Base-by-base conservation (phyloP, 192 early-diverging fungal genomes). In the Lunasporangiospora selenospora region DNA sequence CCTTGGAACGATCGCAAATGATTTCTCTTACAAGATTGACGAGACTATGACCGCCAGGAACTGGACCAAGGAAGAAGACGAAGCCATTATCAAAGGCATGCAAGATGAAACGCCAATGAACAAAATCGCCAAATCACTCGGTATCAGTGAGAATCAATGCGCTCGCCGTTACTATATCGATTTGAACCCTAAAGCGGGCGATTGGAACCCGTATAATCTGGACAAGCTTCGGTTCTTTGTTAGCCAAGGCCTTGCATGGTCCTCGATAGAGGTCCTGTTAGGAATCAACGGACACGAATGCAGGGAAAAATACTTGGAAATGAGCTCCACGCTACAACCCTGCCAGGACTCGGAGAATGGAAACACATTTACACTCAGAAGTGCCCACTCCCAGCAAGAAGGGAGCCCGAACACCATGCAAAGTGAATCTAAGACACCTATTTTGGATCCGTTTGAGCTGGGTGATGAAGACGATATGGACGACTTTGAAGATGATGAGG, bases 31-130 rank as follows among this genome's bases (percentile, higher is more conserved):
- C 31, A 41, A 33, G 10, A 1, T 26, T 1, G 42, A 52, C 1
- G 1, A 19, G 1, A 12, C 11, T 16, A 6, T 16, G 3, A 3
- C 6, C 12, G 1, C 46, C n/a, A n/a, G 53, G 45, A 38, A 11
- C 37, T 73, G 69, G 69, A 52, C 69, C 4, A 13, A 31, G 34
- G 60, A 62, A 19, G 69, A 73, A n/a, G 69, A 73, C 42, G 43
- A 15, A 8, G 23, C 2, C 4, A 58, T 73, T 23, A 11, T 62
- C 24, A 18, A 51, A 29, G 27, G 23, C 6, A 46, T 37, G 13
- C 15, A 56, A 4, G 40, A 30, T 21, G 54, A 42, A 10, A 16
- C 6, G 3, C 29, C 59, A 13, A 63, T 63, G 29, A 44, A 15
- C 0, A 23, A 12, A 8, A 73, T 73, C 18, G 69, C 48, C 5